A percentile compares a stretch with the other conserved stretches of the same genome.
These are phyloP conservation scores for Psilocybe subaeruginosa DNA, from an alignment of 768 basidiomycete species.

Conservation along the genomic window DNA sequence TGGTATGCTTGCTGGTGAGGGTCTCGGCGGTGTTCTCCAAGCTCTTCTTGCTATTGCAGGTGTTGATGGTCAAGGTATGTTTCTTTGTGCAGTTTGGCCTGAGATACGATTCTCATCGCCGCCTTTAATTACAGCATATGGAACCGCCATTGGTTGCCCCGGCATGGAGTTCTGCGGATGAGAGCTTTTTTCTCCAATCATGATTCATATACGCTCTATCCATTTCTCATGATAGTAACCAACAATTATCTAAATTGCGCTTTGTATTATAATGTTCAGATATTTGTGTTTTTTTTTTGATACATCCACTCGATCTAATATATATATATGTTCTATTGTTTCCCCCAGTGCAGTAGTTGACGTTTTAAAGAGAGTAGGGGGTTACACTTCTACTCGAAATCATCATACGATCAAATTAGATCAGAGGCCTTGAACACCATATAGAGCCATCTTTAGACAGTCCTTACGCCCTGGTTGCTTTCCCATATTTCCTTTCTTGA, in stretches of 20 bases:
- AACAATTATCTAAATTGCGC: not conserved
- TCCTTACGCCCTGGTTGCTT: not conserved
- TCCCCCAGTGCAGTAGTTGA: too few relatives aligned
- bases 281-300: not conserved
- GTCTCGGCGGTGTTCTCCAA: slow-evolving; percentile 63
- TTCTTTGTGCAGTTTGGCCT: not conserved
- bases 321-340: too few relatives aligned
- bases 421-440: too few relatives aligned
- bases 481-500: not conserved
- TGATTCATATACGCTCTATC: not conserved
- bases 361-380: too few relatives aligned
- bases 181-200: not conserved
- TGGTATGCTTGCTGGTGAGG: slow-evolving; percentile 61
- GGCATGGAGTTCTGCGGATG: slow-evolving; percentile 55
- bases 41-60: slow-evolving; percentile 55
- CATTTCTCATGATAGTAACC: not conserved
- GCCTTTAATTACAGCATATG: slow-evolving; percentile 34
- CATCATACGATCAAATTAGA: too few relatives aligned
- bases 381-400: too few relatives aligned
- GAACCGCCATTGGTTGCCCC: slow-evolving; percentile 58
- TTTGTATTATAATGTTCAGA: not conserved
- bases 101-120: not conserved
- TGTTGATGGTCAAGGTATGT: slow-evolving; percentile 52
- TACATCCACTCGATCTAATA: too few relatives aligned
- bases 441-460: too few relatives aligned